Base-by-base conservation (phyloP, 129 eudicot genomes). In the Lonicera japonica region DNA sequence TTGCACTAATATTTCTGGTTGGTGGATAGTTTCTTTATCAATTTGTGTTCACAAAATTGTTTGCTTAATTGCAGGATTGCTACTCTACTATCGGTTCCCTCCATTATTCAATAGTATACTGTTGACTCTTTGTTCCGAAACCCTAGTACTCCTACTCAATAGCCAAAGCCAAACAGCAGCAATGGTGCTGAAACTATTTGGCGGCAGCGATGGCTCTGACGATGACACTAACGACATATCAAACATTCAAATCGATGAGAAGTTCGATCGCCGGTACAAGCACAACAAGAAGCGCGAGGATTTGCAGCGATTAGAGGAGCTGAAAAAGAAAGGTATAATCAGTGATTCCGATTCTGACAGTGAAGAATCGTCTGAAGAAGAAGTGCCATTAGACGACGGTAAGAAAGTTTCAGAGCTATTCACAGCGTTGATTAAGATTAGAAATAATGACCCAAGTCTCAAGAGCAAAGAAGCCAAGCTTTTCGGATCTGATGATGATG, bases 241-340 rank as follows among this genome's bases (percentile, higher is more conserved):
- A 8, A 73, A 86, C 69, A 81, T 90, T 14, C 80, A 90, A 57
- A 83, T 90, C 56, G 65, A 90, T 24, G 0, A 83, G 18, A 92
- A 86, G n/a, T 90, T 68, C 4, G 97, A 95, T 0, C 73, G 83
- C n/a, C 73, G 87, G 3, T 79, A 58, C 34, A 94, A 90, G 78
- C 86, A 90, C 70, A 90, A 90, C 64, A 86, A 90, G 70, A 86
- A 81, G 60, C 86, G 95, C 7, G 95, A 90, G 61, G 95, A 90
- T 16, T 68, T 90, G 78, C 92, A 86, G 51, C 70, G 79, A 23
- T 68, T 73, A n/a, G 85, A 83, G 40, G 95, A 81, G 70, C 84
- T 83, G 2, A 79, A 90, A 72, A 90, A 81, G 83, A 80, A 79
- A 61, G 97, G 97, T n/a, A 29, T 82, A 4, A 61, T 86, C 3